These are phyloP conservation scores for Diaporthe aspalathi DNA, from an alignment of 2,329 filamentous ascomycete genomes.

Conservation along the genomic window DNA sequence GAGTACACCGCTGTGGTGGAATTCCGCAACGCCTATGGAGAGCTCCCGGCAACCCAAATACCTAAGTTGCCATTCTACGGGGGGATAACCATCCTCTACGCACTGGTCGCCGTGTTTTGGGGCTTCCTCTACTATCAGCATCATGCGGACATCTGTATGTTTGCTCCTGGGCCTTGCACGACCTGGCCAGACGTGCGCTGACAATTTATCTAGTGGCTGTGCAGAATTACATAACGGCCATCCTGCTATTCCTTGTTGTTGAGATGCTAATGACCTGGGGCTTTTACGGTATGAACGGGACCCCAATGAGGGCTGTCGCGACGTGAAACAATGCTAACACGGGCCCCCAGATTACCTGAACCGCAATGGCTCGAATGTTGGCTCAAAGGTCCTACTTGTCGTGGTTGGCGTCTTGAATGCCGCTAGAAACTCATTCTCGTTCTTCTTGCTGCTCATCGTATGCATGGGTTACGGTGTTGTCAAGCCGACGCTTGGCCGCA, in stretches of 20 bases:
- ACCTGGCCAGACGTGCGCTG: slow-evolving; percentile 44
- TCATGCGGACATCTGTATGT: slow-evolving; percentile 85
- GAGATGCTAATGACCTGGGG: slow-evolving; percentile 99
- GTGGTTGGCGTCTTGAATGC: slow-evolving; percentile 94
- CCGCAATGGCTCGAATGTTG: slow-evolving; percentile 83
- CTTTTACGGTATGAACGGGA: slow-evolving; percentile 77
- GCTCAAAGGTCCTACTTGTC: slow-evolving; percentile 87
- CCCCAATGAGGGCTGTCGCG: background rate
- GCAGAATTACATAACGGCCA: slow-evolving; percentile 99
- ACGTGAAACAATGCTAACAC: slow-evolving; percentile 14
- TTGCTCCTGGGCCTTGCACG: background rate
- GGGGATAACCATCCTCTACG: slow-evolving; percentile 92
- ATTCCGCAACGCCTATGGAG: slow-evolving; percentile 96
- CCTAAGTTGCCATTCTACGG: slow-evolving; percentile 98
- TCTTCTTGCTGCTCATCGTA: slow-evolving; percentile 96
- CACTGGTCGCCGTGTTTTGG: slow-evolving; percentile 88
- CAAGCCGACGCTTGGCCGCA: slow-evolving; percentile 88
- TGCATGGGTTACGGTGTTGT: slow-evolving; percentile 99
- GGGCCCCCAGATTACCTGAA: slow-evolving; percentile 84
- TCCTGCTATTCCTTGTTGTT: slow-evolving; percentile 90
- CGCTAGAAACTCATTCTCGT: slow-evolving; percentile 95
- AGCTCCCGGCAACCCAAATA: slow-evolving; percentile 94
- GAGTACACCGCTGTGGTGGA: slow-evolving; percentile 86
- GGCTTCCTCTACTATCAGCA: slow-evolving; percentile 96
- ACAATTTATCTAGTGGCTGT: slow-evolving; percentile 75